A percentile compares a stretch with the other conserved stretches of the same genome.
These are phyloP conservation scores for Fusarium domesticum DNA, from an alignment of 2,329 filamentous ascomycete genomes.

Conservation along the genomic window DNA sequence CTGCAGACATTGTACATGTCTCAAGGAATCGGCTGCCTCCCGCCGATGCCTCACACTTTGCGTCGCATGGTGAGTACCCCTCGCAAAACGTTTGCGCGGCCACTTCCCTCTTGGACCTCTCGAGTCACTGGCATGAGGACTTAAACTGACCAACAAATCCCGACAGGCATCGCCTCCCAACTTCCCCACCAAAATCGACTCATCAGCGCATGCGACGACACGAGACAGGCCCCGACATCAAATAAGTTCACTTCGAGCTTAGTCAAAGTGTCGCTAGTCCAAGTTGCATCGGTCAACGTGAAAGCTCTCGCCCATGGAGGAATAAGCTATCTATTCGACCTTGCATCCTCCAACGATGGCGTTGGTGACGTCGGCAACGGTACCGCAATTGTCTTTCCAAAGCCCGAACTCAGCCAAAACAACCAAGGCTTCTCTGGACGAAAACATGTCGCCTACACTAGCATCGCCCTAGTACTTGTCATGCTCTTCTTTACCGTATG, in stretches of 20 bases:
- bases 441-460: conserved; percentile 28
- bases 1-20: conserved; percentile 15
- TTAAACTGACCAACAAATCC: conserved; percentile 9
- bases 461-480: conserved; percentile 28
- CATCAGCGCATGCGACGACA: conserved; percentile 71
- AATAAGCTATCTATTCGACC: conserved; percentile 81
- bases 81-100: background rate
- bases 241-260: conserved; percentile 76
- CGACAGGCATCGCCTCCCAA: conserved; percentile 69
- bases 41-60: conserved; percentile 20
- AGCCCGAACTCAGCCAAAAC: conserved; percentile 63
- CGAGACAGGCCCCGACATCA: conserved; percentile 73
- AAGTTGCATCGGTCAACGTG: conserved; percentile 71
- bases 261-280: conserved; percentile 86
- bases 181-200: conserved; percentile 67
- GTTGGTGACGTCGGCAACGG: conserved; percentile 87
- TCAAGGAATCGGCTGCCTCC: conserved; percentile 12
- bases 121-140: background rate
- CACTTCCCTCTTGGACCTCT: background rate
- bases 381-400: conserved; percentile 77
- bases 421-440: conserved; percentile 56
- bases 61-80: conserved; percentile 20
- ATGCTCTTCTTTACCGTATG: conserved; percentile 31
- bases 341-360: conserved; percentile 77
- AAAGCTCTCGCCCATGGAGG: conserved; percentile 71